Conservation (phyloP, 1,284 basidiomycete species). For the Flammula alnicola region DNA sequence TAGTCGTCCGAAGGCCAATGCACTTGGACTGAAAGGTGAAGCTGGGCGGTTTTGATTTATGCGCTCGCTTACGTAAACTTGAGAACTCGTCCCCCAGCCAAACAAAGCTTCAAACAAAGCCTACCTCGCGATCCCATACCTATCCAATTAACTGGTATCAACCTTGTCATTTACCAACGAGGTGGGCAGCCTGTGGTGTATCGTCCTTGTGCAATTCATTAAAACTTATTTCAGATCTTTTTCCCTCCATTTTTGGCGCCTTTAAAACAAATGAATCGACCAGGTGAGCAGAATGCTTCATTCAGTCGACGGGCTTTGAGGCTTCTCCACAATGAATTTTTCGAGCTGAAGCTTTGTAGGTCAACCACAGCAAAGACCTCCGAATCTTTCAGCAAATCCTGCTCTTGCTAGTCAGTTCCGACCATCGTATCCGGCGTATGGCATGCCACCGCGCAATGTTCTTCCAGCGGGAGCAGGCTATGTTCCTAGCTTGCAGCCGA, state of each 20-base stretch:
- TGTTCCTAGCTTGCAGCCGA: conserved; percentile 57
- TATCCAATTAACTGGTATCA: conserved; percentile 30
- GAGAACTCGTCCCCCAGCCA: conserved; percentile 25
- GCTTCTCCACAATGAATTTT: conserved; percentile 26
- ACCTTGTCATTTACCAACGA: conserved; percentile 26
- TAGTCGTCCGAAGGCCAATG: too few relatives aligned
- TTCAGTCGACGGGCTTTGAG: conserved; percentile 21
- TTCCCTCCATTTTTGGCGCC: conserved; percentile 29
- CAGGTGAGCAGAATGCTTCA: conserved; percentile 40
- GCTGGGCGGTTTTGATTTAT: not conserved
- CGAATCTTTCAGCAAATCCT: conserved; percentile 70
- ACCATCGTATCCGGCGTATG: conserved; percentile 64
- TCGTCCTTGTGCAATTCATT: conserved; percentile 8
- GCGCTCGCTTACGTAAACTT: conserved; percentile 4
- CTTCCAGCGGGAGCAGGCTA: conserved; percentile 49
- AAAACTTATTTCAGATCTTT: conserved; percentile 23
- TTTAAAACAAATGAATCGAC: conserved; percentile 51
- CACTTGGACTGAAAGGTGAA: not conserved
- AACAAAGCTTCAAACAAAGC: conserved; percentile 46
- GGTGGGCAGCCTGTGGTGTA: conserved; percentile 17
- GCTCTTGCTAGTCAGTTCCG: conserved; percentile 66
- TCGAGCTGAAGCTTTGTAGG: conserved; percentile 46
- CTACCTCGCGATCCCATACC: conserved; percentile 31
- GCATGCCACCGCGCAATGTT: conserved; percentile 63
- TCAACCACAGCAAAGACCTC: conserved; percentile 79